phyloP scores from a whole-genome alignment of 345 rosid species.

The Luvunga scandens region DNA sequence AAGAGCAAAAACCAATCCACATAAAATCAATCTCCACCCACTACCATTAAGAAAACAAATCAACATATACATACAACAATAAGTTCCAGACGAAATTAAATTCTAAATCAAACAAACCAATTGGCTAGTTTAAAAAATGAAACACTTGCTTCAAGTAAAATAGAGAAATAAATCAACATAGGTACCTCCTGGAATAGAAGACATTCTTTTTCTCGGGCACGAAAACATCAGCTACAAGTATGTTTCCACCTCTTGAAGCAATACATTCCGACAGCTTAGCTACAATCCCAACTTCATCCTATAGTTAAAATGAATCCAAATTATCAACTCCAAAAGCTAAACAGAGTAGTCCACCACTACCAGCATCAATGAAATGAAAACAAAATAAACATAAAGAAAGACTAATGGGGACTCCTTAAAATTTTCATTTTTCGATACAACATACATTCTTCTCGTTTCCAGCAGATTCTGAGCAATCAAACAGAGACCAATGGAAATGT shows the following conservation, averaged over 20 bases:
- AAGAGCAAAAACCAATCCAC: neutral
- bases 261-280: constrained; percentile 90
- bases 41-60: neutral
- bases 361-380: neutral
- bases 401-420: neutral
- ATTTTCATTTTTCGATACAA: neutral
- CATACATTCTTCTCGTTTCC: neutral
- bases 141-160: neutral
- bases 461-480: constrained; percentile 8
- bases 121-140: neutral
- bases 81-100: neutral
- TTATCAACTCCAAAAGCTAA: constrained; percentile 7
- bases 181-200: constrained; percentile 89
- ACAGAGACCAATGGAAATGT: neutral
- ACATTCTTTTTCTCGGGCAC: constrained; percentile 76
- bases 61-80: neutral
- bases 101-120: neutral
- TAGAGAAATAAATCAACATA: neutral
- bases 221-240: constrained; percentile 85
- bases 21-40: neutral
- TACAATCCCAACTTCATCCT: constrained; percentile 89
- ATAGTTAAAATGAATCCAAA: constrained; percentile 13
- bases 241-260: constrained; percentile 91
- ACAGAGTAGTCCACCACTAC: neutral
- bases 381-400: neutral